phyloP scores from a whole-genome alignment of 2,329 filamentous ascomycete genomes.

The Trichocomaceae sp. region DNA sequence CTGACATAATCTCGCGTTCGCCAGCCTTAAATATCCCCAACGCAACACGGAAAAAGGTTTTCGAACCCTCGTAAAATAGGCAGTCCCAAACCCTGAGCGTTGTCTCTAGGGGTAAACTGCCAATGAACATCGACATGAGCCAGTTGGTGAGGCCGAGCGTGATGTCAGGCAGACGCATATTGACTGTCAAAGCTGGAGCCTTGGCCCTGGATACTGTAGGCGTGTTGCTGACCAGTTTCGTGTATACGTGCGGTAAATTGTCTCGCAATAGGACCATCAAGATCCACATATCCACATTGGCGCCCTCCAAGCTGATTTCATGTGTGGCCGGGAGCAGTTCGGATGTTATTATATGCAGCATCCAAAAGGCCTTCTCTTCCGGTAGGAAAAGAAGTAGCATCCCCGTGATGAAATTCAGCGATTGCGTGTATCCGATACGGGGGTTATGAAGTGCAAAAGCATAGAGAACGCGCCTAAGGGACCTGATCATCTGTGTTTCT shows the following conservation, averaged over 20 bases:
- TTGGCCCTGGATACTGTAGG: conserved; percentile 31
- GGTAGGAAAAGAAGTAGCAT: conserved; percentile 83
- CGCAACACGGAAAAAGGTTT: conserved; percentile 87
- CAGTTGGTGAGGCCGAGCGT: conserved; percentile 89
- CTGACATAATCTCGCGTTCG: conserved; percentile 69
- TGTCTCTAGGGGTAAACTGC: conserved; percentile 83
- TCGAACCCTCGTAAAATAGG: conserved; percentile 91
- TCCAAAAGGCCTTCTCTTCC: conserved; percentile 87
- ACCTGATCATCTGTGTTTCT: conserved; percentile 72
- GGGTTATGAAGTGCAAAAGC: conserved; percentile 90
- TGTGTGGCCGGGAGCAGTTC: conserved; percentile 87
- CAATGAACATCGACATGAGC: conserved; percentile 98
- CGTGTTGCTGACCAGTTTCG: conserved; percentile 72
- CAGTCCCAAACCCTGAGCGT: conserved; percentile 91
- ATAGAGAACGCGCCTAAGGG: conserved; percentile 76
- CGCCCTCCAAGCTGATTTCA: conserved; percentile 80
- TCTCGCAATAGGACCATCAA: conserved; percentile 83
- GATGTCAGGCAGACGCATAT: conserved; percentile 69
- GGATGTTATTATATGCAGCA: conserved; percentile 85
- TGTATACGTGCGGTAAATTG: conserved; percentile 74
- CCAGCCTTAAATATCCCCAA: conserved; percentile 86
- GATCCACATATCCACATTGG: conserved; percentile 89
- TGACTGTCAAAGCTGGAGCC: conserved; percentile 36
- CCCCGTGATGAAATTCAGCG: conserved; percentile 88
- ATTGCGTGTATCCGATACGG: conserved; percentile 89